Conservation (phyloP, 192 early-diverging fungal species). For the Backusella australiensis region DNA sequence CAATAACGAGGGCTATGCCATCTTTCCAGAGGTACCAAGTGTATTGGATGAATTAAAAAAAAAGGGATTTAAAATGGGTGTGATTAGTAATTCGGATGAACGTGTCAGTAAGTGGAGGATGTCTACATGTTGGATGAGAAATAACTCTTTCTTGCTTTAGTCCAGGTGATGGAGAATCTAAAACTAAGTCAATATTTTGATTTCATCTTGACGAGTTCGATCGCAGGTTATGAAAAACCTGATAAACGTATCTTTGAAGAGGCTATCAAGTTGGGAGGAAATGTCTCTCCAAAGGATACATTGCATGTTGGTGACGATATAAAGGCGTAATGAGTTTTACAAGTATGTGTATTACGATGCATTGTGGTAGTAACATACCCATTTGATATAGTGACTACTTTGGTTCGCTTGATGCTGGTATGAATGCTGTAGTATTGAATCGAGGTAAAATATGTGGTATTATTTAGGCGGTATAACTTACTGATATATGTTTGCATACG, state of each 20-base stretch:
- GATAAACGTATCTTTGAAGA: slow-evolving; percentile 48
- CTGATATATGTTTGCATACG: slow-evolving; percentile 2
- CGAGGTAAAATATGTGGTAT: slow-evolving; percentile 2
- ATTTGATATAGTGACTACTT: not conserved
- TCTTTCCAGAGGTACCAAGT: slow-evolving; percentile 50
- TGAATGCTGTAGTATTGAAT: slow-evolving; percentile 23
- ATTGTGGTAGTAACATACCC: not conserved
- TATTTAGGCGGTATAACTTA: not conserved
- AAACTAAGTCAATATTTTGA: slow-evolving; percentile 53
- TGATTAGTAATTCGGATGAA: slow-evolving; percentile 65
- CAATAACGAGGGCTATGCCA: slow-evolving; percentile 44
- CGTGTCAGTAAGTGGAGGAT: slow-evolving; percentile 35
- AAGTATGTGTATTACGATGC: not conserved
- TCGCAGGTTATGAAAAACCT: slow-evolving; percentile 55
- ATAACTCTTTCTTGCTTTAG: slow-evolving; percentile 15
- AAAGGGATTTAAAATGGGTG: slow-evolving; percentile 49
- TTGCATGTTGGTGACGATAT: slow-evolving; percentile 62
- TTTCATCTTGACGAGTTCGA: slow-evolving; percentile 54
- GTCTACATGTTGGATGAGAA: not conserved
- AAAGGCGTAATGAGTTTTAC: slow-evolving; percentile 21
- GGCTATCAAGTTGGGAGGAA: slow-evolving; percentile 34
- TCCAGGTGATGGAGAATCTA: slow-evolving; percentile 21
- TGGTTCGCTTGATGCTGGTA: slow-evolving; percentile 27
- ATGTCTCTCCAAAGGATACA: slow-evolving; percentile 37
- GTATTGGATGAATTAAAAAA: slow-evolving; percentile 44